phyloP scores from a whole-genome alignment of 805 yeast genomes.

The Metschnikowia corniflorae region DNA sequence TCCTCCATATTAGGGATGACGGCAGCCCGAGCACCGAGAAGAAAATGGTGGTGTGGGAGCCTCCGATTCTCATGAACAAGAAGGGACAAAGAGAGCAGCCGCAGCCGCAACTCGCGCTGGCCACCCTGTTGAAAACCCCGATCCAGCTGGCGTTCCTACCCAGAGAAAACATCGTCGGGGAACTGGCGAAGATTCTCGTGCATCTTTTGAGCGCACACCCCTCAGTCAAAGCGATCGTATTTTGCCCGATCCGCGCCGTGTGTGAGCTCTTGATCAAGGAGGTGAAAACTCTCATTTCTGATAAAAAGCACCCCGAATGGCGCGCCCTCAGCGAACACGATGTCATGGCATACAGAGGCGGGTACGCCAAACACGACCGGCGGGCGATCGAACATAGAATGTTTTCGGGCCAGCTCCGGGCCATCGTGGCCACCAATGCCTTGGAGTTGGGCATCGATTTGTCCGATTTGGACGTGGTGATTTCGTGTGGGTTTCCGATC shows the following conservation, averaged over 20 bases:
- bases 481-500: constrained; percentile 89
- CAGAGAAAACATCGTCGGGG: constrained; percentile 66
- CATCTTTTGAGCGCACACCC: constrained; percentile 51
- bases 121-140: constrained; percentile 10
- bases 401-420: constrained; percentile 82
- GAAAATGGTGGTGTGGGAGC: constrained; percentile 77
- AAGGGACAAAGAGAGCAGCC: constrained; percentile 39
- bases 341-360: constrained; percentile 93
- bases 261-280: constrained; percentile 89
- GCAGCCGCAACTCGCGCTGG: constrained; percentile 9
- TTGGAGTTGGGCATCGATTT: constrained; percentile 94
- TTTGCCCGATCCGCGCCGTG: constrained; percentile 79
- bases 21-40: constrained; percentile 88
- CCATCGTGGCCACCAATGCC: constrained; percentile 93
- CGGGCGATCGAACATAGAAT: constrained; percentile 83
- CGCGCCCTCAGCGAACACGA: constrained; percentile 46
- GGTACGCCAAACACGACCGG: constrained; percentile 83
- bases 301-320: constrained; percentile 31
- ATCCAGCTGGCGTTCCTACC: constrained; percentile 25
- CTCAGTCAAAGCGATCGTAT: constrained; percentile 78
- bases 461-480: constrained; percentile 86
- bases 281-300: constrained; percentile 53
- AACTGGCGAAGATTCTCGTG: constrained; percentile 71
- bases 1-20: constrained; percentile 64
- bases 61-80: constrained; percentile 61